phyloP scores from a whole-genome alignment of 2,329 filamentous ascomycete species.

The Paraphoma chrysanthemicola region DNA sequence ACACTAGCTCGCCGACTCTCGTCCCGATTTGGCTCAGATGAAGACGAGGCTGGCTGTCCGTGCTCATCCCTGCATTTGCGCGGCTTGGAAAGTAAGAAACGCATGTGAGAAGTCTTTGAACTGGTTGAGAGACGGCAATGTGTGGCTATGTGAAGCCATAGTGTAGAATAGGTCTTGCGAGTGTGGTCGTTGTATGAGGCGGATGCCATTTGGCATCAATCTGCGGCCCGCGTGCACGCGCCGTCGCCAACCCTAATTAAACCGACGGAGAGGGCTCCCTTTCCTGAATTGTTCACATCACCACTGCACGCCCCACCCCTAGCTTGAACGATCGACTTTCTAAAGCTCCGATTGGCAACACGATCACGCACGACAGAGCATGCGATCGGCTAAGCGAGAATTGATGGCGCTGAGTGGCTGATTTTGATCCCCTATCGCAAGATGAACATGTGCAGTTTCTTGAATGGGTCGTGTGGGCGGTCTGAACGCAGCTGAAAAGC shows the following conservation, averaged over 20 bases:
- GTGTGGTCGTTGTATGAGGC: too few relatives aligned
- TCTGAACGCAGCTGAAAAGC: constrained; percentile 8
- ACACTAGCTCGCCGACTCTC: constrained; percentile 3
- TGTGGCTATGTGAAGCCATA: neutral
- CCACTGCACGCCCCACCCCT: neutral
- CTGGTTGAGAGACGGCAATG: neutral
- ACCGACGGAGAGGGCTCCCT: neutral
- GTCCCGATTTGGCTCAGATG: neutral
- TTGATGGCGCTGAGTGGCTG: constrained; percentile 16
- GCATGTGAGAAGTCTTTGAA: neutral
- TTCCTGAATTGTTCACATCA: neutral
- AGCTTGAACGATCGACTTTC: neutral
- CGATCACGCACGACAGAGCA: neutral
- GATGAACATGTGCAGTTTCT: constrained; percentile 9
- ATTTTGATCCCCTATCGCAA: constrained; percentile 6
- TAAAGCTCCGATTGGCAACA: neutral
- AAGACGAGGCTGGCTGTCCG: constrained; percentile 1
- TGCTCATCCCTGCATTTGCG: neutral
- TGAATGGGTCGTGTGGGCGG: constrained; percentile 4
- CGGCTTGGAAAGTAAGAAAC: neutral
- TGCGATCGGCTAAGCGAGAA: constrained; percentile 1
- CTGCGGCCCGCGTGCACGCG: neutral
- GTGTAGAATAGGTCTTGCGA: neutral
- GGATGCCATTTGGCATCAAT: neutral
- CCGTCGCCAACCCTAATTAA: neutral